Evolutionary conservation across 208 protist genomes (phyloP).

Genomic region (Acanthamoeba royreba): DNA sequence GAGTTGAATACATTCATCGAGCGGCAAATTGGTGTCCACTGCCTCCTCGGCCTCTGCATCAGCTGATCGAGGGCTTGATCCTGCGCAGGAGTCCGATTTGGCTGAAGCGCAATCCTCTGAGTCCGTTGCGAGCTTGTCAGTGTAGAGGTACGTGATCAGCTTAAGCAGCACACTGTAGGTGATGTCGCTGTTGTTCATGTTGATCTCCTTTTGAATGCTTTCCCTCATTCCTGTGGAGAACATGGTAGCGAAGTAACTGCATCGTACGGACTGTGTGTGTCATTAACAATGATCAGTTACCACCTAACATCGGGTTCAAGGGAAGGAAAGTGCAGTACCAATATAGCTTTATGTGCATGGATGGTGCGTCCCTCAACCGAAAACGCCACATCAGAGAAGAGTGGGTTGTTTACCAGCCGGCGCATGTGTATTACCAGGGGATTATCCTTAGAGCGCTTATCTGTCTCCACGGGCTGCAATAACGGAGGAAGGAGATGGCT

Average conservation of each 20-base stretch:
- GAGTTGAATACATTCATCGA: background rate
- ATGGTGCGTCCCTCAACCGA: background rate
- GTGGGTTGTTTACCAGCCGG: background rate
- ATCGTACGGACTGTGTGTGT: background rate
- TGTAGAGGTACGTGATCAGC: background rate
- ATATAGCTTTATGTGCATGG: background rate
- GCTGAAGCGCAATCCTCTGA: background rate
- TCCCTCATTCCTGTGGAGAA: background rate
- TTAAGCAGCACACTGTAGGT: background rate
- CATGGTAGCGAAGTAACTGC: background rate
- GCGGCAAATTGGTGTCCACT: background rate
- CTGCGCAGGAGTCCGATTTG: background rate
- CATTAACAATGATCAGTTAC: background rate
- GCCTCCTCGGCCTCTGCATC: background rate
- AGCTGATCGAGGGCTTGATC: no score
- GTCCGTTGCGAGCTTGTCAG: background rate
- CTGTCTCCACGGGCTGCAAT: background rate
- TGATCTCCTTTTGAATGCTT: background rate
- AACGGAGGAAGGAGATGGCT: no score
- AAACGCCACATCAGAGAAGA: background rate
- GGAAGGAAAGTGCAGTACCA: background rate
- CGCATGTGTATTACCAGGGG: background rate
- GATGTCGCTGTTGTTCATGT: background rate
- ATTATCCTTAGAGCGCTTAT: background rate
- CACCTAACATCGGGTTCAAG: background rate